phyloP scores from a whole-genome alignment of 2,329 filamentous ascomycete genomes.

The Dendrostoma leiphaemia region DNA sequence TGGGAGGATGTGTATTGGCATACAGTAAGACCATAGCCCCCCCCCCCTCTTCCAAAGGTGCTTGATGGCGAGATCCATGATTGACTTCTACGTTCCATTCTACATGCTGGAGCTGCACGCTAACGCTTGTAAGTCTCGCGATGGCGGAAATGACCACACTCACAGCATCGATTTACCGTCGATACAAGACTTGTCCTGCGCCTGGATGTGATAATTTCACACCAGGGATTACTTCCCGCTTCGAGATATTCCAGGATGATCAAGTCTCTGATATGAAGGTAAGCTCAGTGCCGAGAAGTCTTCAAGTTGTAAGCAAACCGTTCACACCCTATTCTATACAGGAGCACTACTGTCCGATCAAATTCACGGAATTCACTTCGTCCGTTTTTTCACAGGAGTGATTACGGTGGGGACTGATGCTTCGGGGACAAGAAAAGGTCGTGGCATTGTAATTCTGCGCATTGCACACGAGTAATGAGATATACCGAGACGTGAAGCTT shows the following conservation, averaged over 20 bases:
- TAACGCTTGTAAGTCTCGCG: constrained; percentile 34
- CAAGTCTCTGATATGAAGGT: background rate
- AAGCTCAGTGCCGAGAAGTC: background rate
- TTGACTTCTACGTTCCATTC: background rate
- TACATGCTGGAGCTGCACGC: background rate
- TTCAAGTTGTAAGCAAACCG: background rate
- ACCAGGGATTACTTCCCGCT: constrained; percentile 39
- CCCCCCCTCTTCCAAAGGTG: background rate
- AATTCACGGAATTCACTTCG: background rate
- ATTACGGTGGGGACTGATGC: too few species aligned
- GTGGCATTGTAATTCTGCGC: too few species aligned
- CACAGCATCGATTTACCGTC: constrained; percentile 41
- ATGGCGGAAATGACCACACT: constrained; percentile 50
- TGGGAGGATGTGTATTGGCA: constrained; percentile 64
- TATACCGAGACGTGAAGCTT: too few species aligned
- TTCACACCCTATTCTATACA: background rate
- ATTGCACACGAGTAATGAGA: too few species aligned
- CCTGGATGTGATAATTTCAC: constrained; percentile 28
- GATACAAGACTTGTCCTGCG: constrained; percentile 35
- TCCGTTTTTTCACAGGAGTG: background rate
- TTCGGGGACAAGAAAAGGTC: too few species aligned
- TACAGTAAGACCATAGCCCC: constrained; percentile 21
- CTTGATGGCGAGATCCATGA: background rate
- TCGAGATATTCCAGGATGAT: constrained; percentile 18
- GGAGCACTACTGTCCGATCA: background rate